A percentile compares a stretch with the other conserved stretches of the same genome.
Evolutionary conservation across 2,329 filamentous ascomycete genomes (phyloP).

Genomic region (Fusarium buxicola): DNA sequence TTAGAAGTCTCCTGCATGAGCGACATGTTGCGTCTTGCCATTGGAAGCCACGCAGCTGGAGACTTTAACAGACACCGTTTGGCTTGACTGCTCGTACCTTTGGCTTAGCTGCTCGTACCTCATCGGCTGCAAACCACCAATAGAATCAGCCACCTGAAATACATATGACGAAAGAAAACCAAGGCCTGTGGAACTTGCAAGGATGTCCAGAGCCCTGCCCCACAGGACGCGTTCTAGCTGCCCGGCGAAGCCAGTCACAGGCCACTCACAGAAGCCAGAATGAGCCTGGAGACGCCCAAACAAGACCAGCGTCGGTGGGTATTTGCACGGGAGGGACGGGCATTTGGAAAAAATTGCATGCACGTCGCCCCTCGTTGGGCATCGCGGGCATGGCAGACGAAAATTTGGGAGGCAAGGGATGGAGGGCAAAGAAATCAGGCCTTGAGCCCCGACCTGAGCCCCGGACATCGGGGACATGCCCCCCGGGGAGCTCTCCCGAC

Average conservation of each 20-base stretch:
- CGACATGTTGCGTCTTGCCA: neutral
- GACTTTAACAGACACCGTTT: too few species aligned
- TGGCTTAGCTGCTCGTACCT: too few species aligned
- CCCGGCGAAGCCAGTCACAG: conserved; percentile 9
- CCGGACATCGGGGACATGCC: neutral
- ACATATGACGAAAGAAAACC: conserved; percentile 42
- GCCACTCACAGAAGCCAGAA: conserved; percentile 8
- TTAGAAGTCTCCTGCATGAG: conserved; percentile 6
- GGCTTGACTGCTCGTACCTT: too few species aligned
- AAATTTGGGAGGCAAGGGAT: neutral
- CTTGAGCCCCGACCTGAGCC: neutral
- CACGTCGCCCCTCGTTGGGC: conserved; percentile 19
- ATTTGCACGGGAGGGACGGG: conserved; percentile 8
- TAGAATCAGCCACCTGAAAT: conserved; percentile 11
- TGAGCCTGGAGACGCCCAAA: conserved; percentile 9
- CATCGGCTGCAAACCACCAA: too few species aligned
- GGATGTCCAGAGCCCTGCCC: conserved; percentile 39
- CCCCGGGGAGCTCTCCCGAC: conserved; percentile 11
- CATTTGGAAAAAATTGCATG: conserved; percentile 29
- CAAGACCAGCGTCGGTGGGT: conserved; percentile 30
- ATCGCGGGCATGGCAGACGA: conserved; percentile 3
- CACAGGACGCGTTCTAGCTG: conserved; percentile 9
- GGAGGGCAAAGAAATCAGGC: neutral
- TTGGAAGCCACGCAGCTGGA: neutral
- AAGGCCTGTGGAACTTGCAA: conserved; percentile 35